A percentile compares a stretch with the other conserved stretches of the same genome.
Conservation (phyloP, 257 asterid species). For the Apocynum venetum region DNA sequence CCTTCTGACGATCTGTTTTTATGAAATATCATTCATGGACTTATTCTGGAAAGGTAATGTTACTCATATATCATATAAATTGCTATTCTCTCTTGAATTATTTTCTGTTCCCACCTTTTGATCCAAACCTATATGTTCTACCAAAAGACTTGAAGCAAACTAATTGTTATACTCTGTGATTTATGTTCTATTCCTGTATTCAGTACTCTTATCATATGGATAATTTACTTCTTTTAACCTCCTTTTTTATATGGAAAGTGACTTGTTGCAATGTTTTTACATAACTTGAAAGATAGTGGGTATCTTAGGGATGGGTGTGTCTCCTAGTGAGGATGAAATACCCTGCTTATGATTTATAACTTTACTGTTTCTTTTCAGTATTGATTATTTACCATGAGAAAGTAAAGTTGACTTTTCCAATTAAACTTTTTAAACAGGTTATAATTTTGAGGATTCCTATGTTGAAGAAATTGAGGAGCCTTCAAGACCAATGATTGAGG, state of each 20-base stretch:
- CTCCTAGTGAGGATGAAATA: not conserved
- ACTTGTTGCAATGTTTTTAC: not conserved
- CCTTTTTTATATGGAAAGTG: not conserved
- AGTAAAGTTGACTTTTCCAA: slow-evolving; percentile 12
- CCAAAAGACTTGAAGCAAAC: not conserved
- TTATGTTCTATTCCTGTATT: not conserved
- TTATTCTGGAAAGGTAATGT: not conserved
- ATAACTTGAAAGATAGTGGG: not conserved
- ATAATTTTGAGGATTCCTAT: slow-evolving; percentile 64
- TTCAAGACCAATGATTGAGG: slow-evolving; percentile 43
- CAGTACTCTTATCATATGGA: not conserved
- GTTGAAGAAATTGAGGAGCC: slow-evolving; percentile 91
- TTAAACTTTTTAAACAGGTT: slow-evolving; percentile 46
- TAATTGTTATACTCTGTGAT: not conserved
- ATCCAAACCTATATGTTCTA: not conserved
- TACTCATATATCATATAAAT: not conserved
- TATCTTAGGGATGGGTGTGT: not conserved
- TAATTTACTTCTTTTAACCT: not conserved
- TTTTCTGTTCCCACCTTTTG: not conserved
- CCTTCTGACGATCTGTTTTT: not conserved
- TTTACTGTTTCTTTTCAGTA: not conserved
- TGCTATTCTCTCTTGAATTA: not conserved
- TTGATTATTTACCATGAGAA: not conserved
- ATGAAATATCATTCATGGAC: not conserved
- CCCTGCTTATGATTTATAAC: not conserved